Evolutionary conservation across 2,329 filamentous ascomycete species (phyloP), one percentile per base, ranked within the genome.

Genomic region (Diplocarpon mali): DNA sequence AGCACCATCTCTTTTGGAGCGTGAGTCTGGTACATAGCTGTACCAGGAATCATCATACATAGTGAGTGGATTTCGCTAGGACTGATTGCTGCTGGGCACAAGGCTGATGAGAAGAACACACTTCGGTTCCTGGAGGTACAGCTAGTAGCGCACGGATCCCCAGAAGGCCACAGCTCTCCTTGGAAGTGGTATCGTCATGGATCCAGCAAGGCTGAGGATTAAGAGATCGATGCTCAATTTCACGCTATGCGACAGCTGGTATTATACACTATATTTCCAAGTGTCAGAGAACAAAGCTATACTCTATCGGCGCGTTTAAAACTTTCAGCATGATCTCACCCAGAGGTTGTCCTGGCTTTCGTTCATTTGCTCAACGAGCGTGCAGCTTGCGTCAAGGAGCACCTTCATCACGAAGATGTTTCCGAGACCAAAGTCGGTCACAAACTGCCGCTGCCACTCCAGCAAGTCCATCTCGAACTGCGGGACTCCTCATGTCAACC

Each of bases 21-120:
- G 67, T 43, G 75, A 65, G 44, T 82, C 76, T 20, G 83, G 75
- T 52, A 85, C 76, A 60, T 86, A 81, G 61, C 75, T 85, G 67
- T 89, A 87, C 84, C 85, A 90, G 27, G 83, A 79, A 64, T 90
- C 85, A 65, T 90, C 85, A 63, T 85, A 85, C 83, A 87, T 88
- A 54, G 53, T 68, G 39, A 24, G 13, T 35, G n/a, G 17, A 37
- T 24, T 13, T 42, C 28, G 27, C 6, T 42, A 34, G 15, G 28
- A 16, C 28, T 32, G 34, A 31, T 29, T 35, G n/a, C 16, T 5
- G 4, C 34, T 12, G 3, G 20, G 30, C n/a, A 40, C 38, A 40
- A 40, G 38, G 15, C 16, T 27, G 24, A 11, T 24, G 35, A 38
- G 17, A 29, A 38, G 20, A 24, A 24, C 20, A 38, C 37, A 17